A percentile compares a stretch with the other conserved stretches of the same genome.
These are phyloP conservation scores for Verticillium zaregamsianum DNA, from an alignment of 2,329 filamentous ascomycete species.

Conservation along the genomic window DNA sequence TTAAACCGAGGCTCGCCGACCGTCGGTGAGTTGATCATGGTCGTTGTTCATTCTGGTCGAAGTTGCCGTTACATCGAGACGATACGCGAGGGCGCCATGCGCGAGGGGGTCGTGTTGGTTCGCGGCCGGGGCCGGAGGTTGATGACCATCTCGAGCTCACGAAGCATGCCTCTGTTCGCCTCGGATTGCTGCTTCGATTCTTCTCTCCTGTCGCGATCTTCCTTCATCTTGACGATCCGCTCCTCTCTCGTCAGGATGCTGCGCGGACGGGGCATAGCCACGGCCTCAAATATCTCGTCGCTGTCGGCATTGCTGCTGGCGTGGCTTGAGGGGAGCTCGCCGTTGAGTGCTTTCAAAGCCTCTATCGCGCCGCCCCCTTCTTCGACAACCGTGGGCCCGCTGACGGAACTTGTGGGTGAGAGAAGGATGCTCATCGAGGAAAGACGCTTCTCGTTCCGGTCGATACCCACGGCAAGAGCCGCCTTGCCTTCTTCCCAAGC, in stretches of 20 bases:
- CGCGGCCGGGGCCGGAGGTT: constrained; percentile 42
- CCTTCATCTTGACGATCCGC: constrained; percentile 80
- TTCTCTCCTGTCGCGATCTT: constrained; percentile 75
- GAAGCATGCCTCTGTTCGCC: constrained; percentile 83
- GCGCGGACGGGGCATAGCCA: constrained; percentile 68
- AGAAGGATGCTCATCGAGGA: constrained; percentile 57
- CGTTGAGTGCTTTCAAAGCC: constrained; percentile 65
- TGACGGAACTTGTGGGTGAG: constrained; percentile 59
- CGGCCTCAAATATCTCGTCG: constrained; percentile 85
- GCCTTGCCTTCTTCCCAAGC: constrained; percentile 86
- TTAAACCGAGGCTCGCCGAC: neutral
- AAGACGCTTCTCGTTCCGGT: constrained; percentile 70
- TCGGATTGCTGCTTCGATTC: constrained; percentile 70
- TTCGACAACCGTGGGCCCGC: constrained; percentile 62
- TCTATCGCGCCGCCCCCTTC: constrained; percentile 35
- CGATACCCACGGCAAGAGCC: constrained; percentile 76
- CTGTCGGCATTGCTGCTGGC: constrained; percentile 56
- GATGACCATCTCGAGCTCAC: constrained; percentile 89
- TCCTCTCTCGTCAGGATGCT: constrained; percentile 78
- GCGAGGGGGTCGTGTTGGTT: constrained; percentile 29
- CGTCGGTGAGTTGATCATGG: neutral
- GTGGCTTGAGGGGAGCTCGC: constrained; percentile 53
- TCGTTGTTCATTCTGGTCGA: neutral
- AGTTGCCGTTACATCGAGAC: constrained; percentile 37
- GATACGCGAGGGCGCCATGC: constrained; percentile 29